A percentile compares a stretch with the other conserved stretches of the same genome.
Conservation (phyloP, 148 eudicot genomes). For the Nepenthes mirabilis region DNA sequence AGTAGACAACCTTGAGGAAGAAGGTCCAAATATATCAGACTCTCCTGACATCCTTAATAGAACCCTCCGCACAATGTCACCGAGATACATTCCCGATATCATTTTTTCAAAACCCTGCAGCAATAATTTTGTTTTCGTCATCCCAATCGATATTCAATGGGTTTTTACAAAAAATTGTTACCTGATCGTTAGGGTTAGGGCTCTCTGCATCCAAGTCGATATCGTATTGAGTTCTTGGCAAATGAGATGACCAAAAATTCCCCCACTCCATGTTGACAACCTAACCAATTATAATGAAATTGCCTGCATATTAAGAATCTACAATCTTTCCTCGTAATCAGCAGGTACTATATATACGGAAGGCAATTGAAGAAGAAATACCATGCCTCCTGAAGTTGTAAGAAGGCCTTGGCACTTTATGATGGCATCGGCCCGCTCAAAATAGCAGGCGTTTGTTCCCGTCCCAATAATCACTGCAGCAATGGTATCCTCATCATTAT, state of each 20-base stretch:
- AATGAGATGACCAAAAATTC: slow-evolving; percentile 88
- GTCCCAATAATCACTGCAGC: slow-evolving; percentile 86
- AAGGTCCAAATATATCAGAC: slow-evolving; percentile 63
- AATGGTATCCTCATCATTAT: slow-evolving; percentile 88
- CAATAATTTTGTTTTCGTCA: slow-evolving; percentile 3
- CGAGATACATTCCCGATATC: slow-evolving; percentile 96
- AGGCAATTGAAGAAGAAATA: slow-evolving; percentile 16
- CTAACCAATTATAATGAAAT: slow-evolving; percentile 18
- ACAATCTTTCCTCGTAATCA: background rate
- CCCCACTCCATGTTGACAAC: slow-evolving; percentile 98
- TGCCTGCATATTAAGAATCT: background rate
- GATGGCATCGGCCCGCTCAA: slow-evolving; percentile 85
- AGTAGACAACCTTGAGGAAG: slow-evolving; percentile 29
- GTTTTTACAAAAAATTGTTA: slow-evolving; percentile 3
- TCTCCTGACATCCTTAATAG: slow-evolving; percentile 59
- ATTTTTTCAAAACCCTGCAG: slow-evolving; percentile 90
- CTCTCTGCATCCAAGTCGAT: slow-evolving; percentile 72
- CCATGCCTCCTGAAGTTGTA: slow-evolving; percentile 80
- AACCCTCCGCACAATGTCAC: slow-evolving; percentile 84
- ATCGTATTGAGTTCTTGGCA: slow-evolving; percentile 83
- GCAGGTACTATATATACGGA: background rate
- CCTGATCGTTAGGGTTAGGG: slow-evolving; percentile 88
- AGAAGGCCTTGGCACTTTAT: slow-evolving; percentile 85
- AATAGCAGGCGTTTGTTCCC: slow-evolving; percentile 91
- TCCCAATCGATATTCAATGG: background rate